phyloP scores from a whole-genome alignment of 371 early-diverging fungal genomes.

The Saksenaea oblongispora region DNA sequence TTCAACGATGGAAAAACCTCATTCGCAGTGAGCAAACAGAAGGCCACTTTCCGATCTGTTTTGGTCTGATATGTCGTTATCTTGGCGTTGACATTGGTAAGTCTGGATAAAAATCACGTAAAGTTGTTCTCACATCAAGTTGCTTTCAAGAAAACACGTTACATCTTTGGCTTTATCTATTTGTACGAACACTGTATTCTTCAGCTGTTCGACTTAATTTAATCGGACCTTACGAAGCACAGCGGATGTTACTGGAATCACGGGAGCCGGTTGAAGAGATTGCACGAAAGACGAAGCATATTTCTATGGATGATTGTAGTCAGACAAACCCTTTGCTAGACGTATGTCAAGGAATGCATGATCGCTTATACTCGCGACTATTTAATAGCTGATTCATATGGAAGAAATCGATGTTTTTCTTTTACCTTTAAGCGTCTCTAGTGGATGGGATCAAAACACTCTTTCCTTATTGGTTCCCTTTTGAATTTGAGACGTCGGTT shows the following conservation, averaged over 20 bases:
- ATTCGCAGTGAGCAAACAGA: constrained; percentile 56
- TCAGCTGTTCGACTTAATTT: constrained; percentile 89
- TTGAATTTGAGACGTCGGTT: neutral
- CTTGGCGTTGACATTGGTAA: constrained; percentile 60
- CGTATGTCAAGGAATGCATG: constrained; percentile 89
- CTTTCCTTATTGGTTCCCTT: constrained; percentile 48
- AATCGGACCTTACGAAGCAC: constrained; percentile 88
- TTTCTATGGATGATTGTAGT: constrained; percentile 57
- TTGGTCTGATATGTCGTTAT: constrained; percentile 66
- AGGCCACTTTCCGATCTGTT: constrained; percentile 74
- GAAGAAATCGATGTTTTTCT: constrained; percentile 4
- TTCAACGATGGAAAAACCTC: constrained; percentile 56
- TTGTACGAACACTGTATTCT: constrained; percentile 80
- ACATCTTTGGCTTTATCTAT: constrained; percentile 80
- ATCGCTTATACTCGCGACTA: constrained; percentile 82
- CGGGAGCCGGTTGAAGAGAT: constrained; percentile 58
- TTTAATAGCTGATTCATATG: constrained; percentile 72
- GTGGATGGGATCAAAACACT: constrained; percentile 59
- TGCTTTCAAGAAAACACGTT: constrained; percentile 57
- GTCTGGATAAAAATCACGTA: neutral
- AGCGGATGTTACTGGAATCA: constrained; percentile 66
- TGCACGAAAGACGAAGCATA: constrained; percentile 41
- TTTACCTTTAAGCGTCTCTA: neutral
- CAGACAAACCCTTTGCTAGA: constrained; percentile 80
- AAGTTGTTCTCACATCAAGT: neutral